Evolutionary conservation across 75 land plant genomes (phyloP), one percentile per base, ranked within the genome.

Genomic region (Pinus albicaulis): DNA sequence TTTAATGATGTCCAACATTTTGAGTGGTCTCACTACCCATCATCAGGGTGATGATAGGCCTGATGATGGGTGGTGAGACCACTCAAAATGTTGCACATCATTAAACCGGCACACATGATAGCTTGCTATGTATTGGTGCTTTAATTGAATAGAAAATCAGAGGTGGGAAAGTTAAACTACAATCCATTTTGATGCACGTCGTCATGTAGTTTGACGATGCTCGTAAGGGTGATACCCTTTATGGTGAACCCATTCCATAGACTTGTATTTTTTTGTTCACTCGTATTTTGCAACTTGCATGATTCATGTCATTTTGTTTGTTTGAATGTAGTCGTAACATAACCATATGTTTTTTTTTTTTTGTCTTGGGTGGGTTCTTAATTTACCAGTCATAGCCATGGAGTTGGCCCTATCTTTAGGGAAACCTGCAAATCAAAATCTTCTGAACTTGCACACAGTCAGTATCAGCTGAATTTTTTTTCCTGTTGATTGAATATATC

Each of bases 201-300:
- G 34, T 80, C 66, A 72, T 72, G 55, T 93, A 95, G 52, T 95
- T 91, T 78, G 93, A 92, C 75, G 79, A 92, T 77, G 44, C 78
- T 17, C 92, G 91, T 22, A 95, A 95, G 74, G 98, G 93, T 62
- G 98, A 96, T 85, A 94, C 97, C 13, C 85, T 96, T 24, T 84
- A 92, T 86, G 97, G 99, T 96, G 55, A 79, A 80, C 69, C 63
- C 34, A 26, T 16, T 36, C 5, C 20, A 16, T 6, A 1, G 15
- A 19, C 4, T 6, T 31, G 3, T 41, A 11, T 19, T 53, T 71
- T 24, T 34, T 19, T 48, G 48, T 5, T 53, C 8, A 23, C 1
- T 1, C 11, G 11, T 7, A 19, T 52, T 16, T 26, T 48, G 15
- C n/a, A 70, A n/a, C 1, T 0, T 28, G 28, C 24, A 41, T 41